Evolutionary conservation across 495 filamentous ascomycete genomes (phyloP).

Genomic region (Aspergillus diversus): DNA sequence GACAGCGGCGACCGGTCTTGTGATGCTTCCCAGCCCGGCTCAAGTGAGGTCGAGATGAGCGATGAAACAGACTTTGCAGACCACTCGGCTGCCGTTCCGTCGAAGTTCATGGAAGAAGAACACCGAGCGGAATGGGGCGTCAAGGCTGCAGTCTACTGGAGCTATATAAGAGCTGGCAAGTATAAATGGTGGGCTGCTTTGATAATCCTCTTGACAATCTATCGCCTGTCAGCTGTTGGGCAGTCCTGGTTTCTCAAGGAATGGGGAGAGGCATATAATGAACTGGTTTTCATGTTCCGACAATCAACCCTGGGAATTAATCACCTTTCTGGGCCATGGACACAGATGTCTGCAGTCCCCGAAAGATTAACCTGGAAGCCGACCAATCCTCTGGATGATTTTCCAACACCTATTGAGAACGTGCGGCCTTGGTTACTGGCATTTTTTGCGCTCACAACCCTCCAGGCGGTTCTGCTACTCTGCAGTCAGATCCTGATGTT

Average conservation of each 20-base stretch:
- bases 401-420: constrained; percentile 68
- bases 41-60: constrained; percentile 37
- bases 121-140: constrained; percentile 76
- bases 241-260: constrained; percentile 82
- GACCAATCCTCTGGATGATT: constrained; percentile 49
- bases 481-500: constrained; percentile 63
- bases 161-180: constrained; percentile 77
- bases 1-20: constrained; percentile 22
- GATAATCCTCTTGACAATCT: constrained; percentile 59
- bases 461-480: constrained; percentile 58
- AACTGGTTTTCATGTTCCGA: constrained; percentile 24
- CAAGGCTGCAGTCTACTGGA: constrained; percentile 74
- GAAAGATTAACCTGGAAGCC: constrained; percentile 30
- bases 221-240: constrained; percentile 60
- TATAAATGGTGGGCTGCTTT: constrained; percentile 70
- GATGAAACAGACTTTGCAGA: constrained; percentile 45
- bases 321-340: not conserved
- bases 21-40: constrained; percentile 22
- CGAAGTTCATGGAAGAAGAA: constrained; percentile 85
- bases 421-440: constrained; percentile 73
- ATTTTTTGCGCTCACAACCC: constrained; percentile 63
- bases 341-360: constrained; percentile 6
- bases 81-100: constrained; percentile 57
- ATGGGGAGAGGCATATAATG: constrained; percentile 78
- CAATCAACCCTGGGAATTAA: constrained; percentile 13